Percentiles rank a stretch among this genome's conserved stretches.
These are phyloP conservation scores for Trametes gibbosa DNA, from an alignment of 768 basidiomycete species.

Conservation along the genomic window DNA sequence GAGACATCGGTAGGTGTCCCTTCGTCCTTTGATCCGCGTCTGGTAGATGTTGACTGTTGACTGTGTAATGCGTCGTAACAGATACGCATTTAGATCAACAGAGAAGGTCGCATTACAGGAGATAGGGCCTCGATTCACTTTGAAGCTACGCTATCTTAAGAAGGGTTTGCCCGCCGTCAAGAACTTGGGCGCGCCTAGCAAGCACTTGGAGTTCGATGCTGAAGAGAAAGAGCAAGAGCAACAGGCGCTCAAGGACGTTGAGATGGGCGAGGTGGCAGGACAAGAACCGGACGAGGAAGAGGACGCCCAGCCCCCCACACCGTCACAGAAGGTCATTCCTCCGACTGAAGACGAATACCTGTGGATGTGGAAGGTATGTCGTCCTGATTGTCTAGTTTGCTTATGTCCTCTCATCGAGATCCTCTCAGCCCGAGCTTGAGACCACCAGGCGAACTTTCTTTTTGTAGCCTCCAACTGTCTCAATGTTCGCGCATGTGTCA, in stretches of 20 bases:
- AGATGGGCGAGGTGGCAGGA: constrained; percentile 27
- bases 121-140: constrained; percentile 95
- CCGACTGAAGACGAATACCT: constrained; percentile 75
- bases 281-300: constrained; percentile 34
- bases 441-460: constrained; percentile 90
- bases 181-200: constrained; percentile 60
- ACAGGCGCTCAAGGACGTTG: constrained; percentile 21
- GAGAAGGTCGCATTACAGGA: constrained; percentile 94
- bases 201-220: constrained; percentile 52
- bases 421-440: constrained; percentile 85
- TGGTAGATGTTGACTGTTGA: constrained; percentile 17
- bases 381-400: background rate
- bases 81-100: constrained; percentile 88
- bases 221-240: constrained; percentile 7
- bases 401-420: constrained; percentile 1
- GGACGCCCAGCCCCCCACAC: constrained; percentile 13
- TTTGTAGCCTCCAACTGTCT: constrained; percentile 42
- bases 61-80: background rate
- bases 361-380: constrained; percentile 88
- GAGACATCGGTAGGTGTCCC: constrained; percentile 71
- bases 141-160: constrained; percentile 87
- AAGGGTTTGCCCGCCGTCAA: constrained; percentile 85
- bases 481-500: background rate
- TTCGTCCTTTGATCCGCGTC: background rate
- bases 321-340: constrained; percentile 41